phyloP scores from a whole-genome alignment of 225 moss, liverwort and hornwort genomes.

The Straminergon stramineum region DNA sequence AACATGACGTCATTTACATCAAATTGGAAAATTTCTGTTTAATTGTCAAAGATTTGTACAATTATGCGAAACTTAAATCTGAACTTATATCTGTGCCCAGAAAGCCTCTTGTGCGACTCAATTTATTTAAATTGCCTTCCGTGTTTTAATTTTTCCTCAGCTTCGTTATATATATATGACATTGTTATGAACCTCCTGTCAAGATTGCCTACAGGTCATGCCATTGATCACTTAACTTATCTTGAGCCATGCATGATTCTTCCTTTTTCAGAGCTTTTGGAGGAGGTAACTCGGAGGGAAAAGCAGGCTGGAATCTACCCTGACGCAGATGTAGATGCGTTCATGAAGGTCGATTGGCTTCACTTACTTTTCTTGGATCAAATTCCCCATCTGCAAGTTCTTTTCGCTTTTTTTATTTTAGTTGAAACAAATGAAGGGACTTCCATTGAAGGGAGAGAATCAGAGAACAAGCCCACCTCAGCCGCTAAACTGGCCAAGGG shows the following conservation, averaged over 20 bases:
- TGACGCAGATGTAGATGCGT: slow-evolving; percentile 44
- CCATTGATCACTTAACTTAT: neutral
- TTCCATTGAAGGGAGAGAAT: neutral
- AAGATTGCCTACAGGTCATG: neutral
- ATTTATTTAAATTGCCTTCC: neutral
- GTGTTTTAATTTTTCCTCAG: neutral
- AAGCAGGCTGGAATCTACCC: slow-evolving; percentile 54
- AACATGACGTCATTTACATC: neutral
- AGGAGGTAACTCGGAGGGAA: slow-evolving; percentile 41
- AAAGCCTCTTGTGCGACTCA: neutral
- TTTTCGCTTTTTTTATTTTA: neutral
- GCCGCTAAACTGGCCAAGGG: too few species aligned
- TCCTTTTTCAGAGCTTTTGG: slow-evolving; percentile 25
- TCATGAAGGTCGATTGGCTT: slow-evolving; percentile 35
- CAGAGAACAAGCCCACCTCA: too few species aligned
- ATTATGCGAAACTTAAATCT: neutral
- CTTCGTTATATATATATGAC: neutral
- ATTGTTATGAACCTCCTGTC: neutral
- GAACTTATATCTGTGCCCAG: neutral
- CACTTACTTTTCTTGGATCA: neutral
- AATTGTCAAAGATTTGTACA: neutral
- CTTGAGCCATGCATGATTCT: neutral
- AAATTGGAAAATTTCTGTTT: too few species aligned
- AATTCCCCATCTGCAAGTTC: too few species aligned
- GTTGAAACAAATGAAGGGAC: neutral